Base-by-base conservation (phyloP, 2,329 filamentous ascomycete genomes). In the Gaeumannomyces tritici region DNA sequence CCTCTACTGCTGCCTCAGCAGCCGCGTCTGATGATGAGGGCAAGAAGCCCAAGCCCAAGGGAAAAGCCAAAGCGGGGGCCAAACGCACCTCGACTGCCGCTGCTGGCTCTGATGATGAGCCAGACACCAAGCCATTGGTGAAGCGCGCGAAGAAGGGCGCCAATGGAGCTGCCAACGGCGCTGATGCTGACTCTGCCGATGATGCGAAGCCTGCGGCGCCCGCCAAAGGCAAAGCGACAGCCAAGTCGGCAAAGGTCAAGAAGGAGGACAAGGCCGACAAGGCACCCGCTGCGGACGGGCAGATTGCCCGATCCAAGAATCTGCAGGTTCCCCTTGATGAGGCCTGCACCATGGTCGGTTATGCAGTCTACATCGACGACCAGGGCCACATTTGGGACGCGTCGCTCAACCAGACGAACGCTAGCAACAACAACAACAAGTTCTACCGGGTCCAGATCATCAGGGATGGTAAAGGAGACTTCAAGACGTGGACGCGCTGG, bases 401-500 rank as follows among this genome's bases (percentile, higher is more conserved):
- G 0, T 86, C 89, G 0, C 77, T 96, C 57, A 95, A 93, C 67
- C 89, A 93, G 71, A 89, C 90, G 13, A 89, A 91, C 67, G 78
- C 89, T 0, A 75, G 78, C 0, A 74, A 80, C 58, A 95, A 93
- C 70, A 89, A 89, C 73, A 93, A 95, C 73, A 95, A 95, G 67
- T 93, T 93, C 72, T 93, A 93, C 70, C 83, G 85, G 31, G 72
- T 92, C 31, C 89, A 93, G 77, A 66, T 84, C 5, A 69, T 84
- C 28, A 74, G 75, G 24, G 74, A 76, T 51, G 66, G 68, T 27
- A 65, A 66, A 18, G 69, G 74, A 3, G 65, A 73, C 12, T 89
- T 80, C 71, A 76, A 79, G 56, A 86, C 84, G 0, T 93, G 89
- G 89, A 91, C 88, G 3, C 82, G 90, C 63, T 96, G 89, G 90